Base-by-base conservation (phyloP, 805 yeast genomes). In the Candida loeiensis region DNA sequence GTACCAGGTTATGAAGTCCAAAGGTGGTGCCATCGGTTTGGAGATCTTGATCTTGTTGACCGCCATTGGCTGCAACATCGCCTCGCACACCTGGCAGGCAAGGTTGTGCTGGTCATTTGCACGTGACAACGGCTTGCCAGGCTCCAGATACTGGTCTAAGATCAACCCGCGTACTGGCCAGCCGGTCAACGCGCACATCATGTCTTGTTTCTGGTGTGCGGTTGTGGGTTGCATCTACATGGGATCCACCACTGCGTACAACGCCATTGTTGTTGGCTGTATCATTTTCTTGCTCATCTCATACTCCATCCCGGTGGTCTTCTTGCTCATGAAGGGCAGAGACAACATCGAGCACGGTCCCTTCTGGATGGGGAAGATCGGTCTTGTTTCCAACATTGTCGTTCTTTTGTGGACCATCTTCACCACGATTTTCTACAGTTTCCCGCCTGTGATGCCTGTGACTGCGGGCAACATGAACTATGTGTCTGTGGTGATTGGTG, bases 91-190 rank as follows among this genome's bases (percentile, higher is more conserved):
- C 8, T 80, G 85, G 84, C 82, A 77, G 53, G 78, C 83, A 17
- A 68, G 88, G 49, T 65, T 79, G 36, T 66, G 80, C 45, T 82
- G 85, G 84, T 77, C 85, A 6, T 77, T 81, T 50, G 70, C 85
- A 3, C 69, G 85, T 59, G 86, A 81, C 52, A 71, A 77, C 34
- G 85, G 83, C 26, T 60, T 78, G 42, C 79, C 80, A 27, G 76
- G 71, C 26, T 77, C 82, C 6, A 63, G 59, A 30, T 69, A 67
- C 46, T 73, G 79, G 74, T 55, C 79, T 4, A 50, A 59, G 41
- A 71, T 82, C 36, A 64, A 77, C 48, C 48, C 64, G 14, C 63
- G 54, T 32, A 58, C 75, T 4, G 76, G 73, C 16, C 69, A 76
- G n/a, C 87, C 87, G 11, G 60, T 79, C 13, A 68, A 73, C 48